These are phyloP conservation scores for Helianthus annuus DNA, from an alignment of 129 eudicot genomes.

Conservation along the genomic window HanXRQr2.0-SUNRISE NC_035442.2:158357177-158357676, in stretches of 20 bases:
- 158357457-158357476: slow-evolving; percentile 81
- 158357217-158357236: slow-evolving; percentile 74
- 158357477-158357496: slow-evolving; percentile 70
- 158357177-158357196: slow-evolving; percentile 62
- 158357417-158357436: slow-evolving; percentile 69
- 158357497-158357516: slow-evolving; percentile 84
- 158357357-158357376: slow-evolving; percentile 74
- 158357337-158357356: slow-evolving; percentile 33
- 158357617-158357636: slow-evolving; percentile 20
- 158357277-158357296: slow-evolving; percentile 78
- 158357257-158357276: slow-evolving; percentile 48
- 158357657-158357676: slow-evolving; percentile 38
- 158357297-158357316: slow-evolving; percentile 83
- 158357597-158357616: slow-evolving; percentile 1
- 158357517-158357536: slow-evolving; percentile 83
- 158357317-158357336: slow-evolving; percentile 29
- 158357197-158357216: slow-evolving; percentile 83
- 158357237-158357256: slow-evolving; percentile 67
- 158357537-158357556: slow-evolving; percentile 73
- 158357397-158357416: slow-evolving; percentile 46
- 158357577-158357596: neutral
- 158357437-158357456: slow-evolving; percentile 77
- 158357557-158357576: slow-evolving; percentile 31
- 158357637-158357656: slow-evolving; percentile 37
- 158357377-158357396: slow-evolving; percentile 74